Percentiles rank a stretch among this genome's conserved stretches.
Evolutionary conservation across 2,329 filamentous ascomycete genomes (phyloP).

Genomic region (Sarocladiaceae sp.): DNA sequence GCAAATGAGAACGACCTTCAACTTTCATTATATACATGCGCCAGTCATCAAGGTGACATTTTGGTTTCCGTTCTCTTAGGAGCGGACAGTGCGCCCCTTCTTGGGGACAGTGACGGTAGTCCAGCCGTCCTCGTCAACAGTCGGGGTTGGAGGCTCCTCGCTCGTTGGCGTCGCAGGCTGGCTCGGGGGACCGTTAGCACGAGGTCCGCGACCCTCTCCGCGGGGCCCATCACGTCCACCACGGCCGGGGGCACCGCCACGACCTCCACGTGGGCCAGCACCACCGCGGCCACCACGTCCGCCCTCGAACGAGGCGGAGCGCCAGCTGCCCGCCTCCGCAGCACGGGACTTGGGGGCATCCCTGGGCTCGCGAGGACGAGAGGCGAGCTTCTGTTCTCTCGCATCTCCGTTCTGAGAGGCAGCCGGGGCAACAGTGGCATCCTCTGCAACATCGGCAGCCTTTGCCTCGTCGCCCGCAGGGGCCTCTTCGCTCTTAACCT

Average conservation of each 20-base stretch:
- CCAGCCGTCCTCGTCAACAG: slow-evolving; percentile 56
- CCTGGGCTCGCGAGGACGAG: slow-evolving; percentile 34
- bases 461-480: slow-evolving; percentile 25
- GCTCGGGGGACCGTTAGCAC: slow-evolving; percentile 40
- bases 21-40: slow-evolving; percentile 8
- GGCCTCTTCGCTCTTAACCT: slow-evolving; percentile 28
- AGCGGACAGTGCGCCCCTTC: slow-evolving; percentile 12
- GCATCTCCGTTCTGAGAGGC: slow-evolving; percentile 25
- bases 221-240: slow-evolving; percentile 35
- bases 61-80: not conserved
- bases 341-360: slow-evolving; percentile 48
- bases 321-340: slow-evolving; percentile 55
- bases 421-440: slow-evolving; percentile 23
- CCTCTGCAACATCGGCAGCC: slow-evolving; percentile 20
- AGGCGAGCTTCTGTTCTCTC: slow-evolving; percentile 43
- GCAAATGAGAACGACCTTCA: not conserved
- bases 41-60: not conserved
- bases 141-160: slow-evolving; percentile 24
- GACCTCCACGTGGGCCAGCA: slow-evolving; percentile 35
- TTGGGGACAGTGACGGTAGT: slow-evolving; percentile 41
- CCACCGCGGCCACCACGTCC: slow-evolving; percentile 38
- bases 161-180: slow-evolving; percentile 25
- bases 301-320: slow-evolving; percentile 40
- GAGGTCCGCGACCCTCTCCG: slow-evolving; percentile 39
- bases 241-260: slow-evolving; percentile 27